phyloP scores from a whole-genome alignment of 345 rosid genomes.

The Eucalyptus globulus region DNA sequence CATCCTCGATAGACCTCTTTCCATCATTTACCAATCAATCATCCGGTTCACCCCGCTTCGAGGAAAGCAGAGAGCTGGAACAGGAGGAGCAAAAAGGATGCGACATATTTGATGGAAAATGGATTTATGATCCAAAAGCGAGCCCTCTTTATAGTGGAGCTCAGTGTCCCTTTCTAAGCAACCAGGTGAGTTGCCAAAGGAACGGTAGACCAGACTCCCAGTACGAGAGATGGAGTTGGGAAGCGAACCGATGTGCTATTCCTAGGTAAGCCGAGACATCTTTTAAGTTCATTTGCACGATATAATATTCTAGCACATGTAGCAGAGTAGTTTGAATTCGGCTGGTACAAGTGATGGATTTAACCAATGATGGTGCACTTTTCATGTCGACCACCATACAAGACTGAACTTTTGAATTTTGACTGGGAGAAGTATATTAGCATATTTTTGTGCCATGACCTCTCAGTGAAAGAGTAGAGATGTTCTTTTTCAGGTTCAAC shows the following conservation, averaged over 20 bases:
- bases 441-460: not conserved
- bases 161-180: conserved; percentile 35
- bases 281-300: not conserved
- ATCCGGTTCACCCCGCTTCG: not conserved
- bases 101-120: conserved; percentile 33
- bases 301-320: not conserved
- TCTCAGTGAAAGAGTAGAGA: not conserved
- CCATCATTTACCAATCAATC: not conserved
- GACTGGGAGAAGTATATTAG: not conserved
- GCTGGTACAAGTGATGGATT: not conserved
- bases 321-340: not conserved
- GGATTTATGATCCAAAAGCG: conserved; percentile 25
- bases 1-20: not conserved
- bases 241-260: conserved; percentile 23
- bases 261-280: conserved; percentile 11
- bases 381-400: not conserved
- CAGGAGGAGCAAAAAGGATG: conserved; percentile 1
- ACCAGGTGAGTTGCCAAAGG: conserved; percentile 30
- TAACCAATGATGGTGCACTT: not conserved
- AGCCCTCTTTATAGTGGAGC: conserved; percentile 10
- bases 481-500: conserved; percentile 21
- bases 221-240: conserved; percentile 52
- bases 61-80: not conserved
- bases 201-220: conserved; percentile 34
- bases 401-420: not conserved